Percentiles rank a stretch among this genome's conserved stretches.
phyloP scores from a whole-genome alignment of 192 early-diverging fungal genomes.

The Coemansia asiatica region DNA sequence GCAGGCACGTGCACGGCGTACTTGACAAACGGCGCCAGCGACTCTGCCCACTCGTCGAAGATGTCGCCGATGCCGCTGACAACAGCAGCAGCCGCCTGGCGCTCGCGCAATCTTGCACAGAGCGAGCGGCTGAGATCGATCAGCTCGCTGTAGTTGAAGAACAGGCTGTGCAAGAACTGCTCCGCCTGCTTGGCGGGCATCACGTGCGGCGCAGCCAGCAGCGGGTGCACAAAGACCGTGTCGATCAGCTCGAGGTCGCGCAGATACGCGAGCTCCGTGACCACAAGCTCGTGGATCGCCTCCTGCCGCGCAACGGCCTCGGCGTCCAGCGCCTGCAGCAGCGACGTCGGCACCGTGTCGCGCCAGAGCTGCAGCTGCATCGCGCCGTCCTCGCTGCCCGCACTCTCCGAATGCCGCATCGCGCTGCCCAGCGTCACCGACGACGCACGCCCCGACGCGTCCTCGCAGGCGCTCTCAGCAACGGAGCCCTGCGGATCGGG shows the following conservation, averaged over 20 bases:
- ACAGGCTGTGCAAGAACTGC: conserved; percentile 70
- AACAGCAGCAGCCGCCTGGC: conserved; percentile 61
- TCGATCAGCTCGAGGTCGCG: conserved; percentile 80
- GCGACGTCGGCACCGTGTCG: conserved; percentile 36
- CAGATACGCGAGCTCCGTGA: conserved; percentile 86
- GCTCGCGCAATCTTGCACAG: conserved; percentile 54
- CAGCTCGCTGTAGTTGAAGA: conserved; percentile 72
- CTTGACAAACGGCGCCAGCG: conserved; percentile 73
- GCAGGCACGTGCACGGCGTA: conserved; percentile 84
- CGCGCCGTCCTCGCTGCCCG: conserved; percentile 6
- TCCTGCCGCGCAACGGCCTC: conserved; percentile 66
- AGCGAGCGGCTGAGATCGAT: conserved; percentile 61
- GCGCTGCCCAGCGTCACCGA: conserved; percentile 21
- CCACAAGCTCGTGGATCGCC: conserved; percentile 85
- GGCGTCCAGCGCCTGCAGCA: conserved; percentile 30
- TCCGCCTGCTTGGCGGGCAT: conserved; percentile 60
- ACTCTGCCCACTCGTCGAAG: conserved; percentile 66
- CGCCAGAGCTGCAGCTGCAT: conserved; percentile 54
- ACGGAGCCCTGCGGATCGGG: conserved; percentile 3
- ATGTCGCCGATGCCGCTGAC: conserved; percentile 82
- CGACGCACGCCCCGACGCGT: conserved; percentile 13
- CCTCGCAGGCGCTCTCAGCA: conserved; percentile 8
- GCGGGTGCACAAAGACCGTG: conserved; percentile 66
- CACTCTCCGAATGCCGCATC: conserved; percentile 10
- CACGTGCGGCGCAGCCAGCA: conserved; percentile 57